Percentiles rank a stretch among this genome's conserved stretches.
These are phyloP conservation scores for Pulveroboletus frians DNA, from an alignment of 768 basidiomycete genomes.

Conservation along the genomic window DNA sequence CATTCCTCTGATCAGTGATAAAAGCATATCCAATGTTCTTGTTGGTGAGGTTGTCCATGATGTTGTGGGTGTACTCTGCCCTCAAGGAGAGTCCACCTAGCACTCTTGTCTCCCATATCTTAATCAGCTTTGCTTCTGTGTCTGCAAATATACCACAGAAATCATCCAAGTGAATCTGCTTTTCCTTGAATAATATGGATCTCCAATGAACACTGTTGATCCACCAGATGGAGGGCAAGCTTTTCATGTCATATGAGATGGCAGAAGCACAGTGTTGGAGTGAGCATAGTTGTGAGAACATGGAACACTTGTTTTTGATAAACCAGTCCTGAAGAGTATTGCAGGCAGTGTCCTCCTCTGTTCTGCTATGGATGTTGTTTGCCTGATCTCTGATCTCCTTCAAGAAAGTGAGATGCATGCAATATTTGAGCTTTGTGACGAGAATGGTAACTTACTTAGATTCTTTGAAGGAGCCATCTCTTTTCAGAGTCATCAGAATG, in stretches of 20 bases:
- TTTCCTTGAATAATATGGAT: background rate
- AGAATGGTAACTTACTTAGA: too few species aligned
- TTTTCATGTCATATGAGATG: background rate
- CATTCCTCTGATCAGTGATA: background rate
- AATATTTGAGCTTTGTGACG: too few species aligned
- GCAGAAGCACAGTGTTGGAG: background rate
- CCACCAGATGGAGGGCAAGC: background rate
- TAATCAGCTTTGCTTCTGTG: background rate
- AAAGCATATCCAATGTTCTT: background rate
- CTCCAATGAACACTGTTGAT: background rate
- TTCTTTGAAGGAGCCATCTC: too few species aligned
- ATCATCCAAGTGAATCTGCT: background rate
- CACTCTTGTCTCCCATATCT: background rate
- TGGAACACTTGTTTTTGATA: background rate
- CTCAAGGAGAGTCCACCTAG: background rate
- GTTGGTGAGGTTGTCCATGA: background rate
- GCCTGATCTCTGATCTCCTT: too few species aligned
- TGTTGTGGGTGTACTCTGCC: rapidly evolving
- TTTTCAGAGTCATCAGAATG: too few species aligned
- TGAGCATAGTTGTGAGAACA: background rate
- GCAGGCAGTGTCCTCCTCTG: background rate
- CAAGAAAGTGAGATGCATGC: background rate
- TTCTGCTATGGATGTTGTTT: background rate
- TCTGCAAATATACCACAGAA: background rate
- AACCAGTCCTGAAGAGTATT: background rate